Percentiles rank a stretch among this genome's conserved stretches.
Conservation (phyloP, 2,329 filamentous ascomycete species). For the Aureobasidium sp. region DNA sequence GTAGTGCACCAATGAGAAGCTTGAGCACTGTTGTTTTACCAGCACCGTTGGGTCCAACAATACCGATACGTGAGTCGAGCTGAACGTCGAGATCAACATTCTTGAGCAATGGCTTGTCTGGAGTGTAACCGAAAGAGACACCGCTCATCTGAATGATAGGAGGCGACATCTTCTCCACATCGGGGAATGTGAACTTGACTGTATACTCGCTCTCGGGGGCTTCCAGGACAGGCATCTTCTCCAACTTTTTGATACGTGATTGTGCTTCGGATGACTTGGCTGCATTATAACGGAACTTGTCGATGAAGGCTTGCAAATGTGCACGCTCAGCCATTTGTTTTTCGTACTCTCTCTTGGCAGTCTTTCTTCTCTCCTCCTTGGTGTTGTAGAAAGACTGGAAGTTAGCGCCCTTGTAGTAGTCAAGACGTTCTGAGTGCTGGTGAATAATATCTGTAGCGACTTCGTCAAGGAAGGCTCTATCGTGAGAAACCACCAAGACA, state of each 20-base stretch:
- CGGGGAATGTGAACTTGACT: conserved; percentile 94
- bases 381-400: conserved; percentile 96
- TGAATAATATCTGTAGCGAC: conserved; percentile 99
- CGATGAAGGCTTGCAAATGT: conserved; percentile 95
- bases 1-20: conserved; percentile 82
- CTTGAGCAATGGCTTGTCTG: conserved; percentile 69
- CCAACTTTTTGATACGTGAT: conserved; percentile 97
- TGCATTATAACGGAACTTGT: conserved; percentile 99
- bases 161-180: conserved; percentile 93
- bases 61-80: conserved; percentile 94
- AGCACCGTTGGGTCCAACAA: conserved; percentile 97
- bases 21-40: conserved; percentile 99
- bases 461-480: conserved; percentile 97
- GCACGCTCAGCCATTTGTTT: conserved; percentile 93
- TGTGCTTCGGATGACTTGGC: conserved; percentile 98
- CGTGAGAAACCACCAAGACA: conserved; percentile 93
- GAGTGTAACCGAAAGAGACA: conserved; percentile 81
- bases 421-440: conserved; percentile 91
- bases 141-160: conserved; percentile 96
- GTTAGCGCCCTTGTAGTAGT: conserved; percentile 98
- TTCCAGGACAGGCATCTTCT: conserved; percentile 90
- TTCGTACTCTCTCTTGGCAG: conserved; percentile 93
- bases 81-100: conserved; percentile 95
- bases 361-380: conserved; percentile 94
- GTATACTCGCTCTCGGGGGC: conserved; percentile 89